A percentile compares a stretch with the other conserved stretches of the same genome.
Evolutionary conservation across 306 rosid species (phyloP).

Genomic region (Trifolium repens): DNA sequence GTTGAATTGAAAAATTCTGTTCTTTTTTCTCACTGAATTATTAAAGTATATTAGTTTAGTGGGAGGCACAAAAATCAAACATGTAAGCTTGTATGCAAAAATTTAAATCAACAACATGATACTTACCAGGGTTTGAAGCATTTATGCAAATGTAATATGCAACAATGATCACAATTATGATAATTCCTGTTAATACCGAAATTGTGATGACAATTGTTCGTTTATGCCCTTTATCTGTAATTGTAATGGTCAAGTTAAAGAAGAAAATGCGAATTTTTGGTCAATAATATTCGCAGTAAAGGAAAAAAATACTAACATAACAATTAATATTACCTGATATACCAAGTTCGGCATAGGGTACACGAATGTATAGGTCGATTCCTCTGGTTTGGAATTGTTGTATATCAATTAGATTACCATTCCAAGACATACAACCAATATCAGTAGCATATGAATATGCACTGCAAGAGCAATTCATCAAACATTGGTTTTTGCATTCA

Average conservation of each 20-base stretch:
- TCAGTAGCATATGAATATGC: slow-evolving; percentile 14
- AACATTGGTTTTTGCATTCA: slow-evolving; percentile 36
- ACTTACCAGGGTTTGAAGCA: slow-evolving; percentile 22
- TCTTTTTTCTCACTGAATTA: slow-evolving; percentile 8
- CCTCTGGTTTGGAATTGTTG: slow-evolving; percentile 37
- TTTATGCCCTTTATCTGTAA: slow-evolving; percentile 16
- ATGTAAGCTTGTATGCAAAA: neutral
- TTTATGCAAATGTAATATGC: slow-evolving; percentile 35
- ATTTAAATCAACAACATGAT: neutral
- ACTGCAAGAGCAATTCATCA: slow-evolving; percentile 39
- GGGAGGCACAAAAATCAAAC: neutral
- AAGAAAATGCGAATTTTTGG: neutral
- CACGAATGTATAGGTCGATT: slow-evolving; percentile 38
- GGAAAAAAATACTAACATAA: neutral
- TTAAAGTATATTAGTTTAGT: slow-evolving; percentile 12
- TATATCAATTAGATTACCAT: slow-evolving; percentile 22
- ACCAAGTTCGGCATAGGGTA: slow-evolving; percentile 39
- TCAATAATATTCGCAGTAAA: neutral
- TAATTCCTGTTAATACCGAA: slow-evolving; percentile 26
- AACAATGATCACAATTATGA: slow-evolving; percentile 10
- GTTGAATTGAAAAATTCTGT: neutral
- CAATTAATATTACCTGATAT: neutral
- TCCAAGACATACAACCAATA: slow-evolving; percentile 49
- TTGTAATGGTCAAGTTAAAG: neutral
- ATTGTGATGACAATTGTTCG: slow-evolving; percentile 7